Evolutionary conservation across 2,329 filamentous ascomycete species (phyloP), one percentile per base, ranked within the genome.

Genomic region (Chaetomium sp.): DNA sequence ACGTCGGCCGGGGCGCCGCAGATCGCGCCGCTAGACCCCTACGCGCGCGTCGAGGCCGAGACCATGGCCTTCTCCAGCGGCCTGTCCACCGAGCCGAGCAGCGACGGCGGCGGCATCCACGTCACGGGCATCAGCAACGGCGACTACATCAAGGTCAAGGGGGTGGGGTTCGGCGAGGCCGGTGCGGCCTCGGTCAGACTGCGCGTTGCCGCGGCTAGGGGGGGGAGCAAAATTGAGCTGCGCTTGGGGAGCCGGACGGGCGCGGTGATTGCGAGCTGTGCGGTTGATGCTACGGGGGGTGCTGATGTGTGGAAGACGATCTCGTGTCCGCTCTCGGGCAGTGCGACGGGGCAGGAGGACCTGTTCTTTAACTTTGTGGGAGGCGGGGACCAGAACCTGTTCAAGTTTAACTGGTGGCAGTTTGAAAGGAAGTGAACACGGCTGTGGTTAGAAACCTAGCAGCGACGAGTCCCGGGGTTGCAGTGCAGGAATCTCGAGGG

Each of bases 141-240:
- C 21, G 74, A 74, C 66, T 75, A 75, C 64, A 71, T 75, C 68
- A 75, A 75, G 67, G 70, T 75, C 62, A 69, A 69, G 49, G 74
- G 74, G 33, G 74, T 75, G 27, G 71, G 64, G 5, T 75, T 75
- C 50, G 73, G 74, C 10, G 27, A 29, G n/a, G 21, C 50, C 6
- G 73, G 73, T 4, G 72, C 74, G 6, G 63, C 56, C 19, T 68
- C 68, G 0, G 70, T 75, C 42, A 65, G 62, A 33, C 71, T 70
- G 21, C 68, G 72, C n/a, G 72, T 75, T 23, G 29, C 53, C 8
- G n/a, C 31, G 10, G 68, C 73, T 9, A 64, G 47, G 19, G 66
- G 59, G 56, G 72, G 72, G 16, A 72, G 71, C 31, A 70, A 67
- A 29, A 73, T 75, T 45, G 73, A 74, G 66, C 57, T 75, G 16